Evolutionary conservation across 208 protist species (phyloP), one percentile per base, ranked within the genome.

Genomic region (Trypanosoma mega): DNA sequence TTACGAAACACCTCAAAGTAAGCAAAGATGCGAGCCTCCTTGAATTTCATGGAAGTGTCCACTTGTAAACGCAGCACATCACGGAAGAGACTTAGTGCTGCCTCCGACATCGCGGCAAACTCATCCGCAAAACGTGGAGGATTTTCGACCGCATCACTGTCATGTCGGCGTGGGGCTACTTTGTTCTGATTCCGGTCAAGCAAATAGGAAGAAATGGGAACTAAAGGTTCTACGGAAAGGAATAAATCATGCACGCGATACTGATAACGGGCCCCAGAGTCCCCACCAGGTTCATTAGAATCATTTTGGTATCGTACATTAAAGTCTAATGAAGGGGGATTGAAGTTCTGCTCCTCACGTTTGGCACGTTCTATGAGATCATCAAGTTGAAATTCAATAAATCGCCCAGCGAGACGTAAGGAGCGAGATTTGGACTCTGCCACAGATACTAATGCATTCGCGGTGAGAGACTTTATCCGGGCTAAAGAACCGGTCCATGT

Each of bases 1-100:
- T 92, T 90, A 20, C 72, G 67, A 49, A 93, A 81, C 30, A 96
- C 76, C 41, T 87, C 84, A 72, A 92, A 89, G 69, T 87, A 87
- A 11, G 85, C 82, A 55, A 83, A 82, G 12, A 80, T 74, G 55
- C 76, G 81, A 7, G 72, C 71, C 62, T 96, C 90, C 49, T 92
- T 93, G 67, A 80, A 92, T 60, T 76, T 80, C 79, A 93, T 86
- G 1, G 86, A 90, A 33, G 65, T 67, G 61, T 90, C 80, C 51
- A 91, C 63, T 56, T 81, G 80, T 33, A 93, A 70, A 2, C 70
- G 69, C 49, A 93, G 65, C 46, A 96, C 90, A 61, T 92, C 82
- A 67, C 85, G 65, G 50, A 96, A 96, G 14, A 96, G 72, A 51
- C 74, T 87, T 18, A 93, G 80, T 50, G 90, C 72, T 30, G 74